Evolutionary conservation across 345 rosid species (phyloP).

Genomic region (Luvunga scandens): DNA sequence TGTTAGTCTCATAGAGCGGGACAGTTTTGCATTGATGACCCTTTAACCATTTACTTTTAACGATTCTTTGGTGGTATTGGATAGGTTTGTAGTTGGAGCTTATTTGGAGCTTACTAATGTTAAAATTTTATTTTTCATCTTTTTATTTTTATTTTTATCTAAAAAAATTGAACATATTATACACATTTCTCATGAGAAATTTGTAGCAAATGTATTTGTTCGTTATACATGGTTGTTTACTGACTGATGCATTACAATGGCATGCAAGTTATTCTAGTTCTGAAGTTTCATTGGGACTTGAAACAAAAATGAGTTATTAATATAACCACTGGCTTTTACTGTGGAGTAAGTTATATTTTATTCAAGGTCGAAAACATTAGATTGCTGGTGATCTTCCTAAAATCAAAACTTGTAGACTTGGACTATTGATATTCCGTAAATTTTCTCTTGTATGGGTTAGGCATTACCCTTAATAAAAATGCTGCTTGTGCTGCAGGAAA

Average conservation of each 20-base stretch:
- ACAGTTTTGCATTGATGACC: not conserved
- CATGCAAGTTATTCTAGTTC: not conserved
- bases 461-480: not conserved
- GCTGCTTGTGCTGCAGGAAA: conserved; percentile 62
- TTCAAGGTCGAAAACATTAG: not conserved
- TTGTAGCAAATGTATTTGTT: not conserved
- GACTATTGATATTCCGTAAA: not conserved
- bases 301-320: no score
- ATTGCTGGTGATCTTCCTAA: not conserved
- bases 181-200: not conserved
- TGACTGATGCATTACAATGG: not conserved
- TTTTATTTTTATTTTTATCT: no score
- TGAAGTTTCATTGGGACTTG: not conserved
- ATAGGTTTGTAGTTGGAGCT: not conserved
- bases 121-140: not conserved
- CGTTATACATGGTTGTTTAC: not conserved
- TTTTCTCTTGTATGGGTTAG: not conserved
- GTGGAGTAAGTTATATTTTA: not conserved
- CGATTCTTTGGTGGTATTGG: not conserved
- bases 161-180: not conserved
- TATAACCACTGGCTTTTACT: not conserved
- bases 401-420: not conserved
- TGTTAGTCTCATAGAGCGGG: not conserved
- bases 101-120: not conserved
- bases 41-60: not conserved